Base-by-base conservation (phyloP, 805 yeast species). In the Saccharomycopsis sp. region DNA sequence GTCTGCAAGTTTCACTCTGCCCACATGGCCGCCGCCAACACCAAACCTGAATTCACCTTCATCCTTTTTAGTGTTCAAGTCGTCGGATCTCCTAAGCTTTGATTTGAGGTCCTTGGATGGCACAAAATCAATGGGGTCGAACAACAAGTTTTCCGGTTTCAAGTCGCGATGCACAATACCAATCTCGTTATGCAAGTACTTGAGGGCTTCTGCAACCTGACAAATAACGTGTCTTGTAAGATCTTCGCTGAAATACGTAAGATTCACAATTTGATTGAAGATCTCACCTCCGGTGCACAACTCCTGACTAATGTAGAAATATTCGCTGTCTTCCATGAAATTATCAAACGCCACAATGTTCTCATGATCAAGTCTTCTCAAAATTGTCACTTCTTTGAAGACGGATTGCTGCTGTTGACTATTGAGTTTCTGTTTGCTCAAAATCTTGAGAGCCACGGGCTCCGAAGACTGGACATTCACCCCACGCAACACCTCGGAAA, bases 11-110 rank as follows among this genome's bases (percentile, higher is more conserved):
- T 89, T 89, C 25, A 92, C 87, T 12, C 64, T 53, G 6, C 97
- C 98, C 50, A 92, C 81, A 10, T 88, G 84, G 41, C 96, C 98
- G 35, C 94, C 95, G 25, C 98, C 98, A 16, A 83, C 63, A 9
- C 83, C 83, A 4, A 81, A 79, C 7, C 60, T 60, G 52, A 88
- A 92, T 46, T 70, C 74, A 39, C 98, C 98, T 63, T 92, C 98
- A 56, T 89, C 96, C 10, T 66, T 63, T 57, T 92, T 83, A 10
- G 75, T 55, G 27, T 71, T 64, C 12, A 73, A 73, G 56, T 83
- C 92, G 58, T 83, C 94, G 9, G 81, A 73, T 49, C 65, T 69
- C 39, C 89, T 64, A 26, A 73, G 63, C 4, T 62, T 63, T 41
- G 59, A 57, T 1, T 20, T 22, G 20, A 35, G 30, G 27, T 45